Percentiles rank a stretch among this genome's conserved stretches.
phyloP scores from a whole-genome alignment of 2,329 filamentous ascomycete species.

The Myriosclerotinia curreyana region DNA sequence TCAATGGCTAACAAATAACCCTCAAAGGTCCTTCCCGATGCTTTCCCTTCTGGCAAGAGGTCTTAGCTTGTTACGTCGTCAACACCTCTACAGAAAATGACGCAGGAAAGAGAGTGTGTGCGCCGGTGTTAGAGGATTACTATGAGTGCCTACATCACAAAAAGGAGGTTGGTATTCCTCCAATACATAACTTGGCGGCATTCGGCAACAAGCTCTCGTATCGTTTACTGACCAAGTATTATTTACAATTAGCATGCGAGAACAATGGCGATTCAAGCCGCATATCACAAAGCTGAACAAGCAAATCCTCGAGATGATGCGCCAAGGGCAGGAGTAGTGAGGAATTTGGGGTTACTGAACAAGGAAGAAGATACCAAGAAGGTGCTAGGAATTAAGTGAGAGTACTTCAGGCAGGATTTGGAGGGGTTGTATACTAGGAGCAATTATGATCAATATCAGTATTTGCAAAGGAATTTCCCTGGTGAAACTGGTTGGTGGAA shows the following conservation, averaged over 20 bases:
- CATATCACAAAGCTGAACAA: constrained; percentile 77
- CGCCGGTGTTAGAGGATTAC: constrained; percentile 86
- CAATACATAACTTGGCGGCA: neutral
- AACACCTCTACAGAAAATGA: constrained; percentile 79
- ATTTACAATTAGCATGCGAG: constrained; percentile 59
- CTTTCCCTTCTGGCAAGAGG: constrained; percentile 99
- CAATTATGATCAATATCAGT: constrained; percentile 18
- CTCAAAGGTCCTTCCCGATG: constrained; percentile 59
- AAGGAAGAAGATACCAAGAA: constrained; percentile 77
- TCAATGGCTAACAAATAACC: constrained; percentile 32
- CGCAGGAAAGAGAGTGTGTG: constrained; percentile 83
- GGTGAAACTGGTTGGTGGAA: neutral
- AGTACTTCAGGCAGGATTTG: constrained; percentile 13
- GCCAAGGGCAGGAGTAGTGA: constrained; percentile 81
- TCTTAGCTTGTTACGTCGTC: constrained; percentile 96
- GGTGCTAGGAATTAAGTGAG: constrained; percentile 43
- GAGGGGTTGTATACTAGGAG: constrained; percentile 37
- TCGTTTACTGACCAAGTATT: neutral
- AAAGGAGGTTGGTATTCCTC: constrained; percentile 76
- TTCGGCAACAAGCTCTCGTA: constrained; percentile 2
- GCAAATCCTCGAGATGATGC: constrained; percentile 74
- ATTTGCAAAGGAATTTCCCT: neutral
- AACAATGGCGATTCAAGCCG: constrained; percentile 73
- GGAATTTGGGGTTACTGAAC: constrained; percentile 77
- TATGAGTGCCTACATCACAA: constrained; percentile 98